These are phyloP conservation scores for Skeletonema tropicum DNA, from an alignment of 108 stramenopile genomes.

Conservation along the genomic window DNA sequence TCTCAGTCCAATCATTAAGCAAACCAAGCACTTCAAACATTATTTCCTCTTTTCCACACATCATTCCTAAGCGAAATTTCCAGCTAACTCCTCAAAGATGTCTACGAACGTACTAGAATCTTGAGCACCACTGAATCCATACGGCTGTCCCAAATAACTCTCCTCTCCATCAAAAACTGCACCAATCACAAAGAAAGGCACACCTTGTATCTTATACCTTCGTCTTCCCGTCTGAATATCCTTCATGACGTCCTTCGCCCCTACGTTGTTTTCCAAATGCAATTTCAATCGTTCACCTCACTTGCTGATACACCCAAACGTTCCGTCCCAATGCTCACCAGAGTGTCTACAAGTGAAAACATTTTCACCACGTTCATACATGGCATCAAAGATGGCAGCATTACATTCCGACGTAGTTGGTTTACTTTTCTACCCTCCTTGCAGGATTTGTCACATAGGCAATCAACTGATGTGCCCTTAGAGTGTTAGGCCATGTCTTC, in stretches of 20 bases:
- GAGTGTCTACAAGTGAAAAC: constrained; percentile 54
- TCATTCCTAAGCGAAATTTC: constrained; percentile 18
- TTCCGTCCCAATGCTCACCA: constrained; percentile 48
- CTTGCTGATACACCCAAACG: constrained; percentile 32
- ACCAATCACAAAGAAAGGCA: constrained; percentile 68
- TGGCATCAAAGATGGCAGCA: constrained; percentile 64
- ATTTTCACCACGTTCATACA: constrained; percentile 73
- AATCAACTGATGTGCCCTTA: constrained; percentile 71
- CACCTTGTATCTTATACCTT: constrained; percentile 55
- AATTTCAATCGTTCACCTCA: constrained; percentile 45
- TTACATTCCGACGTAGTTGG: constrained; percentile 48
- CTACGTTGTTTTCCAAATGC: constrained; percentile 48
- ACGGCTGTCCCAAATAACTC: constrained; percentile 37
- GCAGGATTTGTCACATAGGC: constrained; percentile 27
- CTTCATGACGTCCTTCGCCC: constrained; percentile 43
- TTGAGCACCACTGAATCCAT: constrained; percentile 75
- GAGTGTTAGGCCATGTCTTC: constrained; percentile 83
- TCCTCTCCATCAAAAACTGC: constrained; percentile 13
- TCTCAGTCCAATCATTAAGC: too few species aligned
- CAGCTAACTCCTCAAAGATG: constrained; percentile 59
- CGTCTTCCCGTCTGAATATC: constrained; percentile 62
- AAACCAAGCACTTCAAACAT: too few species aligned
- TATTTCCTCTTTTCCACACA: too few species aligned
- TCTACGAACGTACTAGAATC: constrained; percentile 57
- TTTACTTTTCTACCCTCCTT: constrained; percentile 31